Base-by-base conservation (phyloP, 2,329 filamentous ascomycete species). In the Harringtonia aguacate region DNA sequence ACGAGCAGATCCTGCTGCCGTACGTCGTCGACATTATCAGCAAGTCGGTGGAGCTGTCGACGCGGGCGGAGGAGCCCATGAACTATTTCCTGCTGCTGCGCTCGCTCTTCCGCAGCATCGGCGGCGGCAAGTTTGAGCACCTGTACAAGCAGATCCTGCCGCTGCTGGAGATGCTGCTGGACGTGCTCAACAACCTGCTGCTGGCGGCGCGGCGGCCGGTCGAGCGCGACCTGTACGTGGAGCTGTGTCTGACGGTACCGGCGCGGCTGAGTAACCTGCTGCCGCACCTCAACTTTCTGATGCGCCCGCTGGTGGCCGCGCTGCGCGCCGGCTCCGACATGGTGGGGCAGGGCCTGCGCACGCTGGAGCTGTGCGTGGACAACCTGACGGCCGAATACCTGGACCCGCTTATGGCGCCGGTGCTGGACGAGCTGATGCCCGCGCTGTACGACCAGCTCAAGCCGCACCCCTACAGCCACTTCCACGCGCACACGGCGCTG, bases 361-460 rank as follows among this genome's bases (percentile, higher is more conserved):
- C 92, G 0, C 68, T 99, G 6, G 92, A 99, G 57, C 75, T 99
- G 2, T 99, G 92, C 56, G 92, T 99, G 17, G 92, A 99, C 51
- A 99, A 99, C 54, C 73, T 99, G 0, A 98, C 94, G 0, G 90
- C 92, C 0, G 92, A 98, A 56, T 99, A 98, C 57, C 69, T 99
- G 14, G 92, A 99, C 55, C 94, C 92, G 0, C 97, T 99, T 55
- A 98, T 98, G 90, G 87, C 90, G 3, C 94, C 92, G 0, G 94
- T 97, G 22, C 97, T 99, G 61, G 90, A 98, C 55, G 92, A 99
- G 58, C 71, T 99, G 36, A 98, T 98, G 92, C 92, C 88, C 38
- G 90, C 90, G 1, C 72, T 99, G 1, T 98, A 94, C 73, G 89
- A 95, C 50, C 94, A 98, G 60, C 73, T 99, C 35, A 85, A 84